Evolutionary conservation across 768 basidiomycete genomes (phyloP).

Genomic region (Phlebiopsis flavidoalba): DNA sequence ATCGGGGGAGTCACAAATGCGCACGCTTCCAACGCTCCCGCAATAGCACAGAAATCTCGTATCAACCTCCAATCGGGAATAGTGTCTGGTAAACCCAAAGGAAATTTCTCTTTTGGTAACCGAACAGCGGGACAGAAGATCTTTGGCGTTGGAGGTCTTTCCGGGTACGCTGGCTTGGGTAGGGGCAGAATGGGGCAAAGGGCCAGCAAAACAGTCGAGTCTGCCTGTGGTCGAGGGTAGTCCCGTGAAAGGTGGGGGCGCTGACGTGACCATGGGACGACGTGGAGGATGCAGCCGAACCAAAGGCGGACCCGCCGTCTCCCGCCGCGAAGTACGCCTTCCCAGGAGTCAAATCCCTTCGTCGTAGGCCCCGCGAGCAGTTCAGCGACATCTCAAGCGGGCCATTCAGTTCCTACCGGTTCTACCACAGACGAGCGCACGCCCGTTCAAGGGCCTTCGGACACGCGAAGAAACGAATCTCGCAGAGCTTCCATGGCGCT

Average conservation of each 20-base stretch:
- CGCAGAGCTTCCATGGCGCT: conserved; percentile 55
- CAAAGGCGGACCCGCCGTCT: neutral
- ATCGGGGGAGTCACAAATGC: neutral
- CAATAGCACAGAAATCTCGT: neutral
- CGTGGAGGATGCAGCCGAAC: neutral
- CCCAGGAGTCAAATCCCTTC: neutral
- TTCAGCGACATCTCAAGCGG: neutral
- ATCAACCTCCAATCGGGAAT: conserved; percentile 20
- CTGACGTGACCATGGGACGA: conserved; percentile 1
- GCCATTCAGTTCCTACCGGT: neutral
- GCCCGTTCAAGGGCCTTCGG: conserved; percentile 8
- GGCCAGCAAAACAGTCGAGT: conserved; percentile 39
- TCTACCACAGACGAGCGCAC: conserved; percentile 3
- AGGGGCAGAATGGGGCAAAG: conserved; percentile 21
- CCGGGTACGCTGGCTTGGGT: conserved; percentile 1
- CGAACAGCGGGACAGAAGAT: conserved; percentile 5
- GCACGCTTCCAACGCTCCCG: neutral
- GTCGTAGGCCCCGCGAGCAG: neutral
- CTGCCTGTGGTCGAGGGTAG: conserved; percentile 41
- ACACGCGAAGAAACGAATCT: conserved; percentile 33
- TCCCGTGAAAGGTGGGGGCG: conserved; percentile 35
- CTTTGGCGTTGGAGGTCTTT: conserved; percentile 13
- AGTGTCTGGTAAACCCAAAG: conserved; percentile 17
- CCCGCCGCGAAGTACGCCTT: no score
- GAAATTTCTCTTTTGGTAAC: neutral